Conservation (phyloP, 2,329 filamentous ascomycete species). For the Sclerotinia spermophila region DNA sequence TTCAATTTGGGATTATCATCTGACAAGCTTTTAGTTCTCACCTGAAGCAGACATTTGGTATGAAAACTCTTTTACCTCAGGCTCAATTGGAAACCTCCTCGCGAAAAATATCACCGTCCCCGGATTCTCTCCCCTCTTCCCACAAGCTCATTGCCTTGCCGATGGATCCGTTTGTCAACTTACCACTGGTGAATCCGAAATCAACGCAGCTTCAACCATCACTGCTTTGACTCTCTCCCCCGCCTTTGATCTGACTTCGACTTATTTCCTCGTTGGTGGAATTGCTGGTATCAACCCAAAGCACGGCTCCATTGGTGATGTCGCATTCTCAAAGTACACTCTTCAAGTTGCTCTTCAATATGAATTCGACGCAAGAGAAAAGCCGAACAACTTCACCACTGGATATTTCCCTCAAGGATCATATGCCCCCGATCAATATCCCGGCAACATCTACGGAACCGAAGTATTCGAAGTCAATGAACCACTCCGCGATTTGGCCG, state of each 20-base stretch:
- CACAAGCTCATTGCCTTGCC: slow-evolving; percentile 60
- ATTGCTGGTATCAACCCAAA: slow-evolving; percentile 74
- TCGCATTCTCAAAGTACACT: slow-evolving; percentile 65
- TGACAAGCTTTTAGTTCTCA: slow-evolving; percentile 47
- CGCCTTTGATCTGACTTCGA: slow-evolving; percentile 59
- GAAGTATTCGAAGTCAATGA: slow-evolving; percentile 67
- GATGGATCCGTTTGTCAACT: slow-evolving; percentile 63
- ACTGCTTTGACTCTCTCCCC: slow-evolving; percentile 59
- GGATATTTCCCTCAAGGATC: slow-evolving; percentile 67
- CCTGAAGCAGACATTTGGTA: slow-evolving; percentile 63
- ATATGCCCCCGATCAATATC: slow-evolving; percentile 52
- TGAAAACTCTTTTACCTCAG: slow-evolving; percentile 44
- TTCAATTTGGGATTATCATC: background rate
- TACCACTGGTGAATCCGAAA: slow-evolving; percentile 65
- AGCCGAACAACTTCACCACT: slow-evolving; percentile 60
- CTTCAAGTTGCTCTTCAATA: slow-evolving; percentile 74
- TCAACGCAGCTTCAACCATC: slow-evolving; percentile 69
- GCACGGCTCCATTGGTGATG: slow-evolving; percentile 60
- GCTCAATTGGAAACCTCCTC: slow-evolving; percentile 51
- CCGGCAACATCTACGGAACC: slow-evolving; percentile 59
- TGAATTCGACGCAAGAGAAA: slow-evolving; percentile 68
- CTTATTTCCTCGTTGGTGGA: slow-evolving; percentile 69
- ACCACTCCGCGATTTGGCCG: slow-evolving; percentile 52
- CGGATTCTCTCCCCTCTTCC: slow-evolving; percentile 63
- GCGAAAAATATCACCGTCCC: slow-evolving; percentile 55